Conservation (phyloP, 2,329 filamentous ascomycete species). For the Didymella pomorum region DNA sequence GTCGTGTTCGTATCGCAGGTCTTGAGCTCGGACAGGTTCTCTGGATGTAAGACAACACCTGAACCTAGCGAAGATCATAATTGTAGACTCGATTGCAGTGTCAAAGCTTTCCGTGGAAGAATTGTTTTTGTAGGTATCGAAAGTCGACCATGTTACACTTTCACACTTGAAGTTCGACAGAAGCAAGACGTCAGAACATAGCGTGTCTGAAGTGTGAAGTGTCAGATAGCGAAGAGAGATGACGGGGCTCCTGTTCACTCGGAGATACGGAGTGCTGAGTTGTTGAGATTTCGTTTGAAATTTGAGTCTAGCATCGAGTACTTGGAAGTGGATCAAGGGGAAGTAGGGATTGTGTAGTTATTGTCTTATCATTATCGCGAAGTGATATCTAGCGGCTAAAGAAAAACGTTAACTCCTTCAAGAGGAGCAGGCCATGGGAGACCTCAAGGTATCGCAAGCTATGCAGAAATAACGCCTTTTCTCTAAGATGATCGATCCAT, state of each 20-base stretch:
- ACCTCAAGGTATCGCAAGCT: constrained; percentile 34
- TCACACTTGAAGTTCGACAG: not conserved
- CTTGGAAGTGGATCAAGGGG: not conserved
- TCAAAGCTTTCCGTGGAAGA: not conserved
- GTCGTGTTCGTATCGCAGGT: not conserved
- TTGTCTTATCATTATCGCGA: constrained; percentile 16
- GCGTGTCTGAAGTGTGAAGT: not conserved
- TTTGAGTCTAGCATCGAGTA: too few species aligned
- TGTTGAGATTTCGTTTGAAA: too few species aligned
- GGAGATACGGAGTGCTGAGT: not conserved
- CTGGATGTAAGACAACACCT: not conserved
- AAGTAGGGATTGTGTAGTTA: not conserved
- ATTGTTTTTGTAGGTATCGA: not conserved
- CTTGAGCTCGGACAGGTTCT: not conserved
- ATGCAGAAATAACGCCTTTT: constrained; percentile 32
- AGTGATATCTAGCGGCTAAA: constrained; percentile 22
- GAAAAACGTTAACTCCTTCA: constrained; percentile 21
- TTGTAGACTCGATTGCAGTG: constrained; percentile 4
- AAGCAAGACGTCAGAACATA: not conserved
- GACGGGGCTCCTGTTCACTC: not conserved
- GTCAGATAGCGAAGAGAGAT: not conserved
- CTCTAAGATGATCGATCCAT: constrained; percentile 12
- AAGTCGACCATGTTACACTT: not conserved
- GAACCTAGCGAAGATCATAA: constrained; percentile 4
- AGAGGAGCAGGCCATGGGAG: constrained; percentile 13